Conservation (phyloP, 257 asterid genomes). For the Agastache rugosa region DNA sequence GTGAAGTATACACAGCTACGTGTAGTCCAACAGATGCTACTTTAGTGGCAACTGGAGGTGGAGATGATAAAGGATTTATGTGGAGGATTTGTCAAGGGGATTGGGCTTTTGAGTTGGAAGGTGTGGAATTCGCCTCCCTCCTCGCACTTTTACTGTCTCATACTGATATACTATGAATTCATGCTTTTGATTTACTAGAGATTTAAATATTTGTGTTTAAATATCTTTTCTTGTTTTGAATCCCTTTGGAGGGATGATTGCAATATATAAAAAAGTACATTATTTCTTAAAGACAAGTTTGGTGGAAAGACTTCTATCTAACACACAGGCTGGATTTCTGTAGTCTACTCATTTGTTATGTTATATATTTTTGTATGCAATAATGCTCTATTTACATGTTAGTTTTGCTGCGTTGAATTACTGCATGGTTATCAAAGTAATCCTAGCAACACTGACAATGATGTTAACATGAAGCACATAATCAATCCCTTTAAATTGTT, state of each 20-base stretch:
- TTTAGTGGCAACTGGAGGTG: conserved; percentile 95
- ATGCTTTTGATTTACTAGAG: not conserved
- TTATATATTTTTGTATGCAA: conserved; percentile 9
- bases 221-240: conserved; percentile 12
- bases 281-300: not conserved
- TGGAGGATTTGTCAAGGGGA: conserved; percentile 84
- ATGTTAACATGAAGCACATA: not conserved
- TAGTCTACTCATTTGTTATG: not conserved
- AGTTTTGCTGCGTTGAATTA: not conserved
- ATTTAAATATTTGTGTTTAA: not conserved
- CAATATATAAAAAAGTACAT: not conserved
- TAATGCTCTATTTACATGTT: conserved; percentile 6
- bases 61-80: conserved; percentile 88
- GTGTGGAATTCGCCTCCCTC: conserved; percentile 42
- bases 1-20: conserved; percentile 75
- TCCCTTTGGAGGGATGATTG: conserved; percentile 13
- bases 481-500: not conserved
- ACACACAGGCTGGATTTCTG: conserved; percentile 18
- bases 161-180: conserved; percentile 9
- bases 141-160: conserved; percentile 21
- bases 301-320: not conserved
- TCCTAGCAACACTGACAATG: conserved; percentile 16
- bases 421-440: not conserved
- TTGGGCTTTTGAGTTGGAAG: conserved; percentile 80
- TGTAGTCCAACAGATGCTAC: conserved; percentile 85